These are phyloP conservation scores for Geosiphon pyriformis DNA, from an alignment of 192 early-diverging fungal species.

Conservation along the genomic window DNA sequence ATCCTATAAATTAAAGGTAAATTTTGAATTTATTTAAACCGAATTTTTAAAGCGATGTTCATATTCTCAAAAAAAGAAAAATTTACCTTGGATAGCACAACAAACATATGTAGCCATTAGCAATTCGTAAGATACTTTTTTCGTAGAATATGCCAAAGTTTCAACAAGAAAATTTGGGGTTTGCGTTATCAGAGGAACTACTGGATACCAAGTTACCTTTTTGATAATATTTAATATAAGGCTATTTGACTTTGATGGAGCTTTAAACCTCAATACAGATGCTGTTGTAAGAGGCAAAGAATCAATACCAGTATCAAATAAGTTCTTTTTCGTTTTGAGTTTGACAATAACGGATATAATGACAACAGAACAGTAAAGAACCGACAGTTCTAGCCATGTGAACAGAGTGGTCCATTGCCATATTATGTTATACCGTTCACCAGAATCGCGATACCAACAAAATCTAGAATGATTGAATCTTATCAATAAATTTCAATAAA, in stretches of 20 bases:
- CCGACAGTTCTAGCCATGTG: not conserved
- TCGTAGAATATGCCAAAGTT: not conserved
- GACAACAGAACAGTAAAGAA: not conserved
- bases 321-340: not conserved
- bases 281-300: not conserved
- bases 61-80: not conserved
- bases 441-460: slow-evolving; percentile 2
- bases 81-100: slow-evolving; percentile 3
- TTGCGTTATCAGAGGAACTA: slow-evolving; percentile 8
- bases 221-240: not conserved
- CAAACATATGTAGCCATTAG: not conserved
- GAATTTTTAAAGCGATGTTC: not conserved
- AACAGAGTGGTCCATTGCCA: slow-evolving; percentile 12
- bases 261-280: not conserved
- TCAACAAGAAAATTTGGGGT: slow-evolving; percentile 1
- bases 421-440: not conserved
- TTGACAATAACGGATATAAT: not conserved
- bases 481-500: not conserved
- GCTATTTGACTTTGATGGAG: not conserved
- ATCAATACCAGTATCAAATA: too few relatives aligned
- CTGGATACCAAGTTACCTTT: slow-evolving; percentile 4
- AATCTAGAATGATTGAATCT: not conserved
- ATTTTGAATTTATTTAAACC: not conserved
- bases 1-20: not conserved
- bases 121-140: not conserved